A percentile compares a stretch with the other conserved stretches of the same genome.
Evolutionary conservation across 805 yeast species (phyloP).

Genomic region (Saccharomycopsis amapae): DNA sequence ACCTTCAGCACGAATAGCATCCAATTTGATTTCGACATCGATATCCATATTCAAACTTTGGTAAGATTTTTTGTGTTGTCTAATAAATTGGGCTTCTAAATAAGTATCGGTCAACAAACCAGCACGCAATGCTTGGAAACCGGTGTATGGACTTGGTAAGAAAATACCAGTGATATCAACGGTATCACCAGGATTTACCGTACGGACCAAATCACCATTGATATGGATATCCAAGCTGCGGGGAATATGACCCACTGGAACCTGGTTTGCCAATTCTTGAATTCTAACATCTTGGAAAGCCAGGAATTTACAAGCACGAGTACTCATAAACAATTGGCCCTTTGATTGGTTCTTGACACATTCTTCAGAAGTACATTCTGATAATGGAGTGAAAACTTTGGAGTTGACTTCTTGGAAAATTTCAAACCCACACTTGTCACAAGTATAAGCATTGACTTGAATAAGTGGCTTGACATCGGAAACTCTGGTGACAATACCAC

Average conservation of each 20-base stretch:
- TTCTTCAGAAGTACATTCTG: constrained; percentile 76
- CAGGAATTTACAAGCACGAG: constrained; percentile 91
- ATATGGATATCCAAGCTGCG: constrained; percentile 78
- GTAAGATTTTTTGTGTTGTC: constrained; percentile 85
- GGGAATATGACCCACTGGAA: constrained; percentile 97
- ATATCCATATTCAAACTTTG: constrained; percentile 53
- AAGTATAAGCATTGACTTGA: constrained; percentile 87
- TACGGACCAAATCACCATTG: constrained; percentile 85
- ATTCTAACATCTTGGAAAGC: constrained; percentile 93
- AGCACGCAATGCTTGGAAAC: constrained; percentile 85
- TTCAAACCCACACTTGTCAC: constrained; percentile 96
- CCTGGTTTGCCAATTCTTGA: constrained; percentile 93
- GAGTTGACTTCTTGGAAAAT: constrained; percentile 90
- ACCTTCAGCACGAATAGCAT: constrained; percentile 49
- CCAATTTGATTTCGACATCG: constrained; percentile 50
- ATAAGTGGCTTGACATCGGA: constrained; percentile 94
- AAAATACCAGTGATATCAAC: constrained; percentile 91
- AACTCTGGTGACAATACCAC: constrained; percentile 93
- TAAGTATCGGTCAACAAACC: constrained; percentile 93
- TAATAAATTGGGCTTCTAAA: constrained; percentile 77
- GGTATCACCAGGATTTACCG: constrained; percentile 87
- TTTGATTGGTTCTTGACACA: constrained; percentile 73
- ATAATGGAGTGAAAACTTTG: constrained; percentile 77
- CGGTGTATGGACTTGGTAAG: constrained; percentile 93
- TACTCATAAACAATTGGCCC: constrained; percentile 86